Evolutionary conservation across 2,329 filamentous ascomycete genomes (phyloP).

Genomic region (Cadophora luteo-olivacea): DNA sequence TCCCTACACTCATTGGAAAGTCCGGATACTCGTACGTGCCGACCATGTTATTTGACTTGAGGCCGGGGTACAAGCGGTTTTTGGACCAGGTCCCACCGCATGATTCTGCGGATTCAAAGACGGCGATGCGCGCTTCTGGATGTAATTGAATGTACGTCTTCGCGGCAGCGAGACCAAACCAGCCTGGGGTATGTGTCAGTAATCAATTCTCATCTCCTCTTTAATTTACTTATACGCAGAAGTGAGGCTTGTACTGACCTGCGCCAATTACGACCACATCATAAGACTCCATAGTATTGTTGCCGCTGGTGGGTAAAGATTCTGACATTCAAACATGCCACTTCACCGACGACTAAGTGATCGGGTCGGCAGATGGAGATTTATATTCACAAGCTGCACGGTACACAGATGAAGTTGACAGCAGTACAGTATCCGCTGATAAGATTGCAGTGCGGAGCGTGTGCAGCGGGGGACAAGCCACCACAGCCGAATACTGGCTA

Average conservation of each 20-base stretch:
- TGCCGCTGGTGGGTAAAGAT: not conserved
- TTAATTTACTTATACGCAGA: not conserved
- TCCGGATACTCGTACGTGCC: constrained; percentile 78
- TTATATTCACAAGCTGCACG: not conserved
- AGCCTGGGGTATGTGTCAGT: constrained; percentile 40
- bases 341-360: not conserved
- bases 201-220: not conserved
- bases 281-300: not conserved
- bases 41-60: constrained; percentile 77
- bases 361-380: not conserved
- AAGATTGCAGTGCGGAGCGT: not conserved
- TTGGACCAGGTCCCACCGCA: constrained; percentile 75
- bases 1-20: constrained; percentile 69
- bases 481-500: not conserved
- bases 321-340: not conserved
- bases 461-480: not conserved
- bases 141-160: constrained; percentile 67
- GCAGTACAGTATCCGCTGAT: not conserved
- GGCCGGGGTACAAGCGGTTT: constrained; percentile 50
- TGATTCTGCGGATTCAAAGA: constrained; percentile 63
- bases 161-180: constrained; percentile 64
- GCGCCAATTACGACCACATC: constrained; percentile 15
- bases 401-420: not conserved
- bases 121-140: constrained; percentile 53
- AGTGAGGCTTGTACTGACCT: not conserved